These are phyloP conservation scores for Lactarius indigo DNA, from an alignment of 768 basidiomycete species.

Conservation along the genomic window DNA sequence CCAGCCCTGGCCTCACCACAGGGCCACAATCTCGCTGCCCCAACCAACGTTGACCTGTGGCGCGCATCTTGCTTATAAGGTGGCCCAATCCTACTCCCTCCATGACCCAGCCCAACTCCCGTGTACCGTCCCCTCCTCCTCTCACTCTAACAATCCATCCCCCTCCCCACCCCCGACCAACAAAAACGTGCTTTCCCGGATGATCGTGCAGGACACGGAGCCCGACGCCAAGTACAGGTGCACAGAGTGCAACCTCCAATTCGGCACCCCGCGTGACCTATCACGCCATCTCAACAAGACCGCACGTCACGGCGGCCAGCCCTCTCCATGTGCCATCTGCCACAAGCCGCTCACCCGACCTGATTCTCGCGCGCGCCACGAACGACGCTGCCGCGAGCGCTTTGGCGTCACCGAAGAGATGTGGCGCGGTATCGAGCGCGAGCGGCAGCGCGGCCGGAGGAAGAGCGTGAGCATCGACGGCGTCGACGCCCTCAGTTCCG, in stretches of 20 bases:
- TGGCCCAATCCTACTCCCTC: not conserved
- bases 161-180: not conserved
- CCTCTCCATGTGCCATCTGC: conserved; percentile 21
- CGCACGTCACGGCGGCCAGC: conserved; percentile 18
- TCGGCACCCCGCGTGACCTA: conserved; percentile 22
- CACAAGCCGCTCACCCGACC: conserved; percentile 22
- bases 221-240: conserved; percentile 20
- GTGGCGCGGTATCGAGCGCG: conserved; percentile 21
- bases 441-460: conserved; percentile 20
- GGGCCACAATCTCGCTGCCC: conserved; percentile 19
- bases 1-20: conserved; percentile 4
- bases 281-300: conserved; percentile 22
- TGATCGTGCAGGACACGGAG: conserved; percentile 17
- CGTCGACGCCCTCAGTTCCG: not conserved
- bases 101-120: conserved; percentile 6
- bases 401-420: conserved; percentile 24
- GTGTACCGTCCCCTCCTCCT: not conserved
- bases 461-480: conserved; percentile 20
- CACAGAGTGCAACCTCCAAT: conserved; percentile 22
- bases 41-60: conserved; percentile 13
- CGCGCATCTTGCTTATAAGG: conserved; percentile 25
- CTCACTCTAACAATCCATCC: not conserved
- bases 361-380: conserved; percentile 21
- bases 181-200: conserved; percentile 1
- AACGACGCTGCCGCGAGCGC: conserved; percentile 24